Percentiles rank a stretch among this genome's conserved stretches.
Conservation (phyloP, 768 basidiomycete species). For the Botryobasidium botryosum region DNA sequence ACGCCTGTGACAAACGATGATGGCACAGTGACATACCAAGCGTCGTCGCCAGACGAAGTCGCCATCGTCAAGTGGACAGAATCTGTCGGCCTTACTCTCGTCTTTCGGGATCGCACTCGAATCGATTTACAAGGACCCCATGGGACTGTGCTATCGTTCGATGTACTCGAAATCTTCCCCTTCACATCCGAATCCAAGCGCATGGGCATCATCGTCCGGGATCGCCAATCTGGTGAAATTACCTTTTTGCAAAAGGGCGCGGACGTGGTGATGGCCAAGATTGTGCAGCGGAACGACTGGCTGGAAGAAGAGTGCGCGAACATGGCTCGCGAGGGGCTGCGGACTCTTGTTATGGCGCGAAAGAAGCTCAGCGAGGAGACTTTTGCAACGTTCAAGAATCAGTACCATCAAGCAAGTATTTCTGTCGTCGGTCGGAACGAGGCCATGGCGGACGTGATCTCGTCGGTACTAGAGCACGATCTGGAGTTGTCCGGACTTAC, state of each 20-base stretch:
- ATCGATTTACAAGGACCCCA: constrained; percentile 67
- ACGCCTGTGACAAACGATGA: constrained; percentile 93
- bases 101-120: constrained; percentile 76
- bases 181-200: constrained; percentile 98
- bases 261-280: constrained; percentile 92
- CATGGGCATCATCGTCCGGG: constrained; percentile 94
- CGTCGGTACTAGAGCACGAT: constrained; percentile 67
- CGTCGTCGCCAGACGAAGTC: constrained; percentile 96
- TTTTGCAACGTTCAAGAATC: constrained; percentile 56
- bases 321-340: constrained; percentile 91
- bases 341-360: constrained; percentile 84
- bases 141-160: constrained; percentile 48
- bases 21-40: constrained; percentile 89
- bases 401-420: constrained; percentile 64
- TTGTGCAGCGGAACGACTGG: constrained; percentile 97
- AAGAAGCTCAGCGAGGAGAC: constrained; percentile 53
- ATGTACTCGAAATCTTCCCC: constrained; percentile 88
- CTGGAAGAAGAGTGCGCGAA: constrained; percentile 96
- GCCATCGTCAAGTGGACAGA: constrained; percentile 97
- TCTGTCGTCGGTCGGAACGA: constrained; percentile 64
- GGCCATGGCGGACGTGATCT: constrained; percentile 58
- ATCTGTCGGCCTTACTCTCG: constrained; percentile 79
- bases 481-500: constrained; percentile 86
- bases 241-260: constrained; percentile 93
- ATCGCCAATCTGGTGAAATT: constrained; percentile 55